Evolutionary conservation across 164 flowering plant genomes (phyloP).

Genomic region (Liquidambar formosana): DNA sequence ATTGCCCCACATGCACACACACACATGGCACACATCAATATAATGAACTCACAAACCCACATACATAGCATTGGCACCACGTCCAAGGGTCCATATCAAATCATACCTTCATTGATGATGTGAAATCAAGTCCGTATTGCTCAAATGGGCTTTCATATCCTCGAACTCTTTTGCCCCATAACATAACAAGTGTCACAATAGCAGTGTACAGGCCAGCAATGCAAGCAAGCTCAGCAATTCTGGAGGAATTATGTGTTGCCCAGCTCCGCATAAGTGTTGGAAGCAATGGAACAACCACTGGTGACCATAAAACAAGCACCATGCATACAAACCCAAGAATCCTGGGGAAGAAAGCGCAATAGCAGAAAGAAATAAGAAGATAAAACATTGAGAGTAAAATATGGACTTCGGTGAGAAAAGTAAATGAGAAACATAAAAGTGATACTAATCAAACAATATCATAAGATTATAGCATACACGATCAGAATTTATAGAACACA

Average conservation of each 20-base stretch:
- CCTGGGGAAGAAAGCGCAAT: constrained; percentile 33
- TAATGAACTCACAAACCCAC: not conserved
- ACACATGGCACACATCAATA: not conserved
- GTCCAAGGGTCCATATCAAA: not conserved
- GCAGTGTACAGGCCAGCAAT: constrained; percentile 73
- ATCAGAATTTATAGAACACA: too few species aligned
- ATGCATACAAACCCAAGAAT: constrained; percentile 70
- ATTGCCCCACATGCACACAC: not conserved
- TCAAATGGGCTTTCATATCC: constrained; percentile 63
- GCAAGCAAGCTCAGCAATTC: constrained; percentile 64
- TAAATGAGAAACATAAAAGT: not conserved
- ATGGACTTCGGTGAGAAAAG: not conserved
- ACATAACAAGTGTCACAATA: constrained; percentile 53
- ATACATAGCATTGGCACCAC: not conserved
- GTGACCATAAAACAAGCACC: constrained; percentile 95
- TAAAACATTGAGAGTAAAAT: not conserved
- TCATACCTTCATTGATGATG: constrained; percentile 56
- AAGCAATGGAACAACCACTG: constrained; percentile 77
- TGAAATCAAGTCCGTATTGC: constrained; percentile 82
- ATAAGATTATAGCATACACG: not conserved
- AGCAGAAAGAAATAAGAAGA: not conserved
- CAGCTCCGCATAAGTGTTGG: constrained; percentile 82
- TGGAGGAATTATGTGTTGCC: constrained; percentile 55
- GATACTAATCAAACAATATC: not conserved
- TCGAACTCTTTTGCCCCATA: constrained; percentile 90